Conservation (phyloP, 257 asterid species). For the Cordia subcordata region DNA sequence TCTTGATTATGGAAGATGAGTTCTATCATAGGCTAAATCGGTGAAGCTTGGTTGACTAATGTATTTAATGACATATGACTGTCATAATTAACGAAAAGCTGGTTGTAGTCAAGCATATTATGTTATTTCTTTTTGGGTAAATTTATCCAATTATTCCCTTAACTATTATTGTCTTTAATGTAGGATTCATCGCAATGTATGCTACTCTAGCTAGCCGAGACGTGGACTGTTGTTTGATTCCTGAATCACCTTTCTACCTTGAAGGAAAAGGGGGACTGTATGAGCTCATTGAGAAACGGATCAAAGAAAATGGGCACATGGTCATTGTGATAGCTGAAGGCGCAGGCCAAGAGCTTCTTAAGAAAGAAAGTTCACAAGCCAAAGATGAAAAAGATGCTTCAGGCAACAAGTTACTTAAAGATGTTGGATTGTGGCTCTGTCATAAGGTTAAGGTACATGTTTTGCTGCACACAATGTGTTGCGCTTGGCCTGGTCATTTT, state of each 20-base stretch:
- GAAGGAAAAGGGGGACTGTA: slow-evolving; percentile 67
- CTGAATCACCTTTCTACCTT: slow-evolving; percentile 64
- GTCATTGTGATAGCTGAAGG: slow-evolving; percentile 85
- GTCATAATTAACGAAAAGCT: no score
- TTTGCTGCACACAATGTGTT: slow-evolving; percentile 13
- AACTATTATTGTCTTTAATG: slow-evolving; percentile 1
- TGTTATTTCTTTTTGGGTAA: neutral
- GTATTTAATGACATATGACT: no score
- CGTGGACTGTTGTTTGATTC: slow-evolving; percentile 75
- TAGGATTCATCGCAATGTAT: no score
- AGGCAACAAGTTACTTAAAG: slow-evolving; percentile 61
- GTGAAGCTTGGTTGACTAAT: no score
- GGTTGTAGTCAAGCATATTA: no score
- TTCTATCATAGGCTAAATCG: no score
- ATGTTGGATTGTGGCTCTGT: slow-evolving; percentile 68
- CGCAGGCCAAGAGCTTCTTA: slow-evolving; percentile 61
- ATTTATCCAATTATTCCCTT: no score
- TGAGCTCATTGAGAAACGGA: slow-evolving; percentile 45
- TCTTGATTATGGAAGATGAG: no score
- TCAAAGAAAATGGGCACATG: slow-evolving; percentile 72
- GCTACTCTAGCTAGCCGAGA: slow-evolving; percentile 75
- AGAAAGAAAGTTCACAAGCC: slow-evolving; percentile 18
- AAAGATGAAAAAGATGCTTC: slow-evolving; percentile 63
- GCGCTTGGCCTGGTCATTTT: neutral
- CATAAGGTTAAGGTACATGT: slow-evolving; percentile 66